Conservation (phyloP, 2,329 filamentous ascomycete species). For the Tolypocladium ophioglossoides region DNA sequence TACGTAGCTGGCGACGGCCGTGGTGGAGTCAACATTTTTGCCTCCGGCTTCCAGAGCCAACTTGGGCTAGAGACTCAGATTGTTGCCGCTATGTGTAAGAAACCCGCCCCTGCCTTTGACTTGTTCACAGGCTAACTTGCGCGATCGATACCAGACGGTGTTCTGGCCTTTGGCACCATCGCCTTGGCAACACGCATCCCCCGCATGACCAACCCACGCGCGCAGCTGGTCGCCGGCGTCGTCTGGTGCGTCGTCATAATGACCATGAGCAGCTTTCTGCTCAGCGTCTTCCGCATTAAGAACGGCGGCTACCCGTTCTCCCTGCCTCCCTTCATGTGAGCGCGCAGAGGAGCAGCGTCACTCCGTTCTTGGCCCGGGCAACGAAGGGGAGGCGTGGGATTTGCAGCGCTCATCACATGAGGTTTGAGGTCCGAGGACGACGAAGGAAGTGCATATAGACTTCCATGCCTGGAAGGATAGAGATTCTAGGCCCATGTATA, state of each 20-base stretch:
- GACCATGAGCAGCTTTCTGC: conserved; percentile 82
- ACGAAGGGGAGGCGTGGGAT: not conserved
- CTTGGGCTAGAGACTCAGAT: conserved; percentile 94
- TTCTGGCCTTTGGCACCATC: conserved; percentile 84
- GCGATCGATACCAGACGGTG: conserved; percentile 43
- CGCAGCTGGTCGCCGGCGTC: conserved; percentile 73
- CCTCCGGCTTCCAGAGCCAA: conserved; percentile 85
- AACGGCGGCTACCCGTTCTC: conserved; percentile 92
- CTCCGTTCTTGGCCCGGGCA: not conserved
- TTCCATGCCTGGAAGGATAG: not conserved
- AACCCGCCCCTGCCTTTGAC: not conserved
- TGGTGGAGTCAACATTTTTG: conserved; percentile 84
- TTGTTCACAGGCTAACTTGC: conserved; percentile 10
- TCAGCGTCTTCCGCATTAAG: conserved; percentile 90
- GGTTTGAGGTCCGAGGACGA: not conserved
- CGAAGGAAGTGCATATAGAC: not conserved
- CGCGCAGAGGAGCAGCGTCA: not conserved
- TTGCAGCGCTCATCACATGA: not conserved
- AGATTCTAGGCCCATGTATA: not conserved
- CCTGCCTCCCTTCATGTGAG: conserved; percentile 73
- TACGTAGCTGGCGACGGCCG: conserved; percentile 79
- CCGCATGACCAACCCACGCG: conserved; percentile 65
- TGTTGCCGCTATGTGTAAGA: conserved; percentile 84
- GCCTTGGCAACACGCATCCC: conserved; percentile 87
- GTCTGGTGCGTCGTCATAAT: conserved; percentile 70